Evolutionary conservation across 1,139 yeast species (phyloP), one percentile per base, ranked within the genome.

Genomic region (Candida albicans): DNA sequence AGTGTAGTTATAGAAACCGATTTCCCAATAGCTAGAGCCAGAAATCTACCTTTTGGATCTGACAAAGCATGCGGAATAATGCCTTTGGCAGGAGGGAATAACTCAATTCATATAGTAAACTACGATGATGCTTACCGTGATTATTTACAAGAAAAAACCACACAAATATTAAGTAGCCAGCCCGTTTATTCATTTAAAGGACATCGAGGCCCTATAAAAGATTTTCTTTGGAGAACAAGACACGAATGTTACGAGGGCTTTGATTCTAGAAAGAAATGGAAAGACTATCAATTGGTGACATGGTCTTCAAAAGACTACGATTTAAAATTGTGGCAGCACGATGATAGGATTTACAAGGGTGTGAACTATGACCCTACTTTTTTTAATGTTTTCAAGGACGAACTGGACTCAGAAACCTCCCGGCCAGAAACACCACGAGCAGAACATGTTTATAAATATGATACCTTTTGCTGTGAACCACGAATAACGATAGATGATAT

Each of bases 251-350:
- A 71, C 43, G 62, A 60, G 27, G 66, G 62, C 49, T 67, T 51
- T 50, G 75, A 74, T 13, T 61, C 75, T 1, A 68, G 65, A 7
- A 55, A 72, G 8, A 84, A 81, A 52, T 90, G 90, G 68, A 73
- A 90, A 44, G 96, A 89, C 49, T 90, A 79, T 57, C 97, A 91
- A 59, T 64, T 93, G 42, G 95, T 93, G 0, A 88, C 99, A 0
- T 93, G 98, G 97, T 85, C 96, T 0, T 82, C 87, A 15, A 68
- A 61, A 49, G 99, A 93, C 58, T 80, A 82, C 52, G 96, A 89
- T 58, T 68, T 93, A 46, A 75, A 91, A 48, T 65, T 91, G 41
- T 91, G 97, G 98, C 87, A 90, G 0, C 73, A 83, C 35, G 73
- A 78, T 39, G 83, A 82, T 8, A 73, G 73, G 3, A 61, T 84